Conservation (phyloP, 345 rosid genomes). For the Syzygium aromaticum region DNA sequence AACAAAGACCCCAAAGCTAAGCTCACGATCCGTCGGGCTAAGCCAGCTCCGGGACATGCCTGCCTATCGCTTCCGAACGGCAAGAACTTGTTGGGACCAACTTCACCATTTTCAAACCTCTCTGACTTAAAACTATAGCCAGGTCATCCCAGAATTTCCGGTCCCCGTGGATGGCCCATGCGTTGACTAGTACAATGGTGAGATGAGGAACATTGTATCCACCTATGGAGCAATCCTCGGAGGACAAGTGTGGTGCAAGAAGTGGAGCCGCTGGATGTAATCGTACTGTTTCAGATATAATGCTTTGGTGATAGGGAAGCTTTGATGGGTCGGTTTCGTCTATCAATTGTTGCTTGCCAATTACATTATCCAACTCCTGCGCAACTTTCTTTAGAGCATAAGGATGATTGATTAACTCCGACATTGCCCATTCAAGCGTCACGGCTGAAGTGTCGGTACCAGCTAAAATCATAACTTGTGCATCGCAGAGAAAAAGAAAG, state of each 20-base stretch:
- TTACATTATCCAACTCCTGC: constrained; percentile 4
- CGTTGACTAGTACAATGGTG: constrained; percentile 34
- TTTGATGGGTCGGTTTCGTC: constrained; percentile 30
- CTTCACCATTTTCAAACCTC: constrained; percentile 23
- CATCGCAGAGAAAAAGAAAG: no score
- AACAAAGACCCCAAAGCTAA: neutral
- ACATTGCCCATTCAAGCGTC: constrained; percentile 55
- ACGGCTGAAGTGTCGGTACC: constrained; percentile 42
- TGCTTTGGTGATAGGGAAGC: constrained; percentile 23
- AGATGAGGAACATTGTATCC: constrained; percentile 33
- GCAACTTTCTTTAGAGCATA: constrained; percentile 13
- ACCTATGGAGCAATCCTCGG: constrained; percentile 26
- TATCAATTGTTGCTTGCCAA: constrained; percentile 14
- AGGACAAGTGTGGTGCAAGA: constrained; percentile 26
- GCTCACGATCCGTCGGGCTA: neutral
- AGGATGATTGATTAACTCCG: constrained; percentile 37
- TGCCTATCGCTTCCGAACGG: neutral
- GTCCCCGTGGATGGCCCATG: constrained; percentile 53
- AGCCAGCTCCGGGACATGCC: neutral
- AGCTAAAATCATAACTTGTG: constrained; percentile 10
- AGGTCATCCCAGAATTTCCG: constrained; percentile 32
- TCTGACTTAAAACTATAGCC: constrained; percentile 27
- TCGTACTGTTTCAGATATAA: constrained; percentile 26
- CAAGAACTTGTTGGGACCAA: neutral
- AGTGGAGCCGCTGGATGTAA: constrained; percentile 36